These are phyloP conservation scores for Fusarium illudens DNA, from an alignment of 2,329 filamentous ascomycete species.

Conservation along the genomic window DNA sequence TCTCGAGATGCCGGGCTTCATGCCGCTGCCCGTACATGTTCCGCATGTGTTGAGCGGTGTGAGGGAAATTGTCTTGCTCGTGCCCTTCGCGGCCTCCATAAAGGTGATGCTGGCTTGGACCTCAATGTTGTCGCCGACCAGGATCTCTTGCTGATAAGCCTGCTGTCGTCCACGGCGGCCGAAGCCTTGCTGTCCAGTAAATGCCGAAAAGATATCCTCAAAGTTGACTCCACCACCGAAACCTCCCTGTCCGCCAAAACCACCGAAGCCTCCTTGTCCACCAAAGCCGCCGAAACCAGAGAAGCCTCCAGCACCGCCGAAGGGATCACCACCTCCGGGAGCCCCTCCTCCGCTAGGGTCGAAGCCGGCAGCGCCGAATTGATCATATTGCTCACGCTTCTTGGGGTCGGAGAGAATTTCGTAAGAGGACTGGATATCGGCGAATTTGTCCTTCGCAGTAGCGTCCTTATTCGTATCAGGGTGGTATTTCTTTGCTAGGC, in stretches of 20 bases:
- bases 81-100: constrained; percentile 94
- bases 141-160: constrained; percentile 78
- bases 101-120: constrained; percentile 93
- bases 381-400: constrained; percentile 92
- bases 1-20: constrained; percentile 82
- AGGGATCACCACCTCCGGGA: constrained; percentile 61
- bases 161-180: constrained; percentile 58
- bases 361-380: constrained; percentile 88
- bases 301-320: constrained; percentile 69
- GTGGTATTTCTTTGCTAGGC: constrained; percentile 95
- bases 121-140: constrained; percentile 97
- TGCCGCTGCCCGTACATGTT: constrained; percentile 82
- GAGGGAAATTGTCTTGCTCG: constrained; percentile 85
- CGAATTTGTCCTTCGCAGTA: constrained; percentile 92
- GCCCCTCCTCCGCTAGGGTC: constrained; percentile 73
- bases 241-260: constrained; percentile 61
- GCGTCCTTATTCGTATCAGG: constrained; percentile 98
- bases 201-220: constrained; percentile 92
- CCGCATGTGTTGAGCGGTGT: constrained; percentile 83
- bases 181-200: constrained; percentile 68
- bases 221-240: constrained; percentile 91
- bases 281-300: constrained; percentile 56
- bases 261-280: constrained; percentile 29
- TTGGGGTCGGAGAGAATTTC: constrained; percentile 91
- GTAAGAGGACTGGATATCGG: constrained; percentile 92